Evolutionary conservation across 345 rosid genomes (phyloP), one percentile per base, ranked within the genome.

Genomic region (Nasturtium officinale): DNA sequence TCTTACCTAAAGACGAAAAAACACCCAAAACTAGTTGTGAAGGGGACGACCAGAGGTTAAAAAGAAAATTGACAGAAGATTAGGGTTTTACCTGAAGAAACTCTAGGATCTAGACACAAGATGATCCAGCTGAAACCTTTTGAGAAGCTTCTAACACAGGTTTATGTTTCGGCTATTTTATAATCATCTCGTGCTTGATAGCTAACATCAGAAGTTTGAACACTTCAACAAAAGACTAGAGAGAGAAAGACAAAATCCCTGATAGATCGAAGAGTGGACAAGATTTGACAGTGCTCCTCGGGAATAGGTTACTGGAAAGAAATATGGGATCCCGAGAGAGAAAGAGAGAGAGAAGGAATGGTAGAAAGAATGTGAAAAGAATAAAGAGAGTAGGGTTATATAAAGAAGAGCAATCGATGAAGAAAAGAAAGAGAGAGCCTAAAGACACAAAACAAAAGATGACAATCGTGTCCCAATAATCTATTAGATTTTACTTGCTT

Each of bases 261-360:
- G 61, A 69, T 56, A 68, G 67, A 61, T n/a, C 35, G 11, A 50
- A 77, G 76, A 61, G 50, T 61, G 43, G 77, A 26, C 63, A 60
- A 57, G 68, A 69, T 69, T 77, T 71, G 80, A 77, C 72, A 71
- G 76, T 71, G 57, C 37, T 77, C 62, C 80, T 65, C 76, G 76
- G 72, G 80, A 65, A 71, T 77, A 77, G 76, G 61, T 71, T 62
- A 62, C 71, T 59, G 54, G 67, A 55, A 67, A 74, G 72, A 72
- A 77, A 72, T 79, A 83, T 86, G 84, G 61, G 95, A 91, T 91
- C 97, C 95, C 90, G 80, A 87, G 85, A 81, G 82, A 69, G 70
- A 25, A 48, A 69, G 63, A 33, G 47, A 60, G 62, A 65, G 72
- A 78, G 61, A 65, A 21, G 50, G 64, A 72, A 59, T 66, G 64